Evolutionary conservation across 306 rosid species (phyloP), one percentile per base, ranked within the genome.

Genomic region (Lagenaria siceraria): DNA sequence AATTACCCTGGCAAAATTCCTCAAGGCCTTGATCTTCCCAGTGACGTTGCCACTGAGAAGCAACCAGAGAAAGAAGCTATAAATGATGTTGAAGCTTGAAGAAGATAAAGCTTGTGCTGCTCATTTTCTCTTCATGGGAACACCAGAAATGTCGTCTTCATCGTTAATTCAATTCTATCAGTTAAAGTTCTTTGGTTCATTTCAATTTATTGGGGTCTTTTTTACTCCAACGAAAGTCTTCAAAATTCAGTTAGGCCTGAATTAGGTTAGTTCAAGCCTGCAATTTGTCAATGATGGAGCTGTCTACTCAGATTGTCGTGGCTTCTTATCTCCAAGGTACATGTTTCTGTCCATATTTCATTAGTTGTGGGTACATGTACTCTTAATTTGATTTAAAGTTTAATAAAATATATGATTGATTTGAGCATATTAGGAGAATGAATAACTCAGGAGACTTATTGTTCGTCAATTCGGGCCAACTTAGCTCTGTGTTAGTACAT

Each of bases 1-100:
- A 87, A 95, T 80, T 90, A 80, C 85, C 89, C 96, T 21, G 97
- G 93, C 59, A 90, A 87, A 81, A 82, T 87, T 73, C 96, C 96
- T 6, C 6, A 3, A 3, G 97, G 96, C 21, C 89, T 80, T 74
- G 97, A 94, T 77, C 95, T 87, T 84, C 95, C 96, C 0, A 91
- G 92, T 74, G 95, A 90, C 25, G 75, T 76, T 82, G 96, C 87
- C 17, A 86, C 77, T 24, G 86, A 85, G 79, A 89, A 93, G 78
- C 86, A 10, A 63, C 49, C 78, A 15, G 88, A 69, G 81, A 79
- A 77, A 69, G 82, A 51, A 27, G 70, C 27, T 46, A 38, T 80
- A 22, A 81, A 83, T 48, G 84, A 82, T 78, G 42, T 24, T 35
- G 27, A 11, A 55, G 48, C 58, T 69, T 69, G 36, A 69, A 24